Percentiles rank a stretch among this genome's conserved stretches.
These are phyloP conservation scores for Ottelia alismoides DNA, from an alignment of 106 monocot species.

Conservation along the genomic window DNA sequence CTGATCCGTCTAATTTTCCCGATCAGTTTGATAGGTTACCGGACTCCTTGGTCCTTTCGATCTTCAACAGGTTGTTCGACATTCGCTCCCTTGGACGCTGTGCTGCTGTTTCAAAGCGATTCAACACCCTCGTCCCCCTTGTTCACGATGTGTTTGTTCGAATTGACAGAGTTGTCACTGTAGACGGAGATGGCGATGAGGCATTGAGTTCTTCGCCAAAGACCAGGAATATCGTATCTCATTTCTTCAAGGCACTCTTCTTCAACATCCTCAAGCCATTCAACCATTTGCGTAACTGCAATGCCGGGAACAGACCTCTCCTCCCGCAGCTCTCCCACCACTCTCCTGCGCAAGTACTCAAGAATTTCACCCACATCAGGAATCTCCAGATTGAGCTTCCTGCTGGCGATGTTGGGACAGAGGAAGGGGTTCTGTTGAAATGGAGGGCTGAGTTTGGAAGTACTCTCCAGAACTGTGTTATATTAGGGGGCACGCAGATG, in stretches of 20 bases:
- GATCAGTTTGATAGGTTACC: conserved; percentile 61
- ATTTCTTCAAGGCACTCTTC: conserved; percentile 48
- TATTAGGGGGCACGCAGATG: conserved; percentile 48
- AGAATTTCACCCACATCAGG: conserved; percentile 53
- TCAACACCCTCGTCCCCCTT: conserved; percentile 46
- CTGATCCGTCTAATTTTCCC: conserved; percentile 15
- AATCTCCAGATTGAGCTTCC: conserved; percentile 62
- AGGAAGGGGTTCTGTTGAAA: conserved; percentile 68
- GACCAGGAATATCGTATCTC: conserved; percentile 47
- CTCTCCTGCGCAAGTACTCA: conserved; percentile 68
- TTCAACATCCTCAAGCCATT: conserved; percentile 49
- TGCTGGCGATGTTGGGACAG: conserved; percentile 67
- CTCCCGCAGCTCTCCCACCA: conserved; percentile 70
- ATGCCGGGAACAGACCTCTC: conserved; percentile 30
- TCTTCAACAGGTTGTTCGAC: conserved; percentile 60
- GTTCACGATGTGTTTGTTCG: conserved; percentile 54
- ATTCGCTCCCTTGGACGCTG: conserved; percentile 65
- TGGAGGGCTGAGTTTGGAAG: conserved; percentile 83
- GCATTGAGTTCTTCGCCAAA: conserved; percentile 30
- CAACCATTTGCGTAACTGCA: conserved; percentile 29
- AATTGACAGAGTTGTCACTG: conserved; percentile 58
- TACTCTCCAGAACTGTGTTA: conserved; percentile 82
- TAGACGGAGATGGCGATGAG: conserved; percentile 52
- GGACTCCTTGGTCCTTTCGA: conserved; percentile 53
- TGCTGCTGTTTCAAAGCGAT: conserved; percentile 47